Evolutionary conservation across 2,329 filamentous ascomycete species (phyloP).

Genomic region (Fusarium coffeatum): DNA sequence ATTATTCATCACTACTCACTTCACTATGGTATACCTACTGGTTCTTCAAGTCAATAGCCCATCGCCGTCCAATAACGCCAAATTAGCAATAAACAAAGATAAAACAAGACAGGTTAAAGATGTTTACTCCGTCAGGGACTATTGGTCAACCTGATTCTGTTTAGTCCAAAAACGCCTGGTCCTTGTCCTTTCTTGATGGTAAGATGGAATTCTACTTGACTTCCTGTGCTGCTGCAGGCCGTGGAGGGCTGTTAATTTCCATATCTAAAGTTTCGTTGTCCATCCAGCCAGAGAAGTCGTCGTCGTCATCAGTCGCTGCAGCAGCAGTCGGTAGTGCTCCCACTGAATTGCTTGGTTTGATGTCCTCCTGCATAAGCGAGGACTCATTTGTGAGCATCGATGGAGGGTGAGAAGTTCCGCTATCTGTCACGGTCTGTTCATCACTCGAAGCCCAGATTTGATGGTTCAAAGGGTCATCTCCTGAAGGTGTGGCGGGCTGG

Average conservation of each 20-base stretch:
- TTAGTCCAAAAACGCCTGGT: slow-evolving; percentile 33
- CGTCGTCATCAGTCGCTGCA: slow-evolving; percentile 46
- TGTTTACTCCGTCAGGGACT: slow-evolving; percentile 16
- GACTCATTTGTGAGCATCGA: slow-evolving; percentile 17
- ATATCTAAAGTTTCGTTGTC: slow-evolving; percentile 48
- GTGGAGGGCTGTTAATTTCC: slow-evolving; percentile 37
- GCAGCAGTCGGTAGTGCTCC: slow-evolving; percentile 34
- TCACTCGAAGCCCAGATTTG: slow-evolving; percentile 35
- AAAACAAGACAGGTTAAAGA: slow-evolving; percentile 4
- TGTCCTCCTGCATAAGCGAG: slow-evolving; percentile 24
- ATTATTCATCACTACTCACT: slow-evolving; percentile 15
- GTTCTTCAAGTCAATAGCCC: neutral
- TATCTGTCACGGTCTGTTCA: slow-evolving; percentile 28
- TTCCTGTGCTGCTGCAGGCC: slow-evolving; percentile 31
- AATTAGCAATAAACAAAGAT: slow-evolving; percentile 8
- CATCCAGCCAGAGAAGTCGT: slow-evolving; percentile 54
- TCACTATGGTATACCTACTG: slow-evolving; percentile 21
- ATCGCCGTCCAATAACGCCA: slow-evolving; percentile 23
- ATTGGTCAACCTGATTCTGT: slow-evolving; percentile 18
- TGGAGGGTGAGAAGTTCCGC: slow-evolving; percentile 29
- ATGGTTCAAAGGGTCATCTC: slow-evolving; percentile 48
- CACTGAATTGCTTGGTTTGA: slow-evolving; percentile 8
- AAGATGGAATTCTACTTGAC: slow-evolving; percentile 35
- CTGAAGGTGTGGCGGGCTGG: slow-evolving; percentile 64
- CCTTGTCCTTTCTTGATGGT: slow-evolving; percentile 9